These are phyloP conservation scores for Whalleya microplaca DNA, from an alignment of 2,329 filamentous ascomycete genomes.

Conservation along the genomic window DNA sequence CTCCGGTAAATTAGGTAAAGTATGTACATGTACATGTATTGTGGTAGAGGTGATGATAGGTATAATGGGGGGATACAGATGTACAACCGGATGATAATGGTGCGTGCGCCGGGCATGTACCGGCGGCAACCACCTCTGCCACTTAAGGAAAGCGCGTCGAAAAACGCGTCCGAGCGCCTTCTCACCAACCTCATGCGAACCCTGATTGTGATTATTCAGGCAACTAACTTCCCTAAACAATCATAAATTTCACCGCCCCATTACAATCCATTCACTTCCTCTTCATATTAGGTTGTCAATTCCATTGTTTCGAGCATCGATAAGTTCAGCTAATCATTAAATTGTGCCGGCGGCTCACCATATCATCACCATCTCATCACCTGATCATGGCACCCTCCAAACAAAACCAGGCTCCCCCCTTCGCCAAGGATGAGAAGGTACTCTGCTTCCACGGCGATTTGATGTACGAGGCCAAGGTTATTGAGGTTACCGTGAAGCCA, in stretches of 20 bases:
- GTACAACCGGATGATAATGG: no score
- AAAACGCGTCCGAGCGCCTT: constrained; percentile 26
- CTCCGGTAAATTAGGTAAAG: background rate
- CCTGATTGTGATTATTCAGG: background rate
- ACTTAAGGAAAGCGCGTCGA: constrained; percentile 25
- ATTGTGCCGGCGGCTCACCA: no score
- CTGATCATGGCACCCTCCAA: constrained; percentile 44
- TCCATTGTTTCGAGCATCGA: no score
- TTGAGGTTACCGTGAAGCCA: constrained; percentile 61
- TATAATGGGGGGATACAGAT: no score
- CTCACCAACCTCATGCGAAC: background rate
- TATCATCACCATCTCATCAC: background rate
- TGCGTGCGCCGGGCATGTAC: no score
- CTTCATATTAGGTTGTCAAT: background rate
- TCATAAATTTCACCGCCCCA: background rate
- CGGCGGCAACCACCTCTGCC: no score
- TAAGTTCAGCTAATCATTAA: no score
- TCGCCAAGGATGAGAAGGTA: constrained; percentile 84
- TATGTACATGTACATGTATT: background rate
- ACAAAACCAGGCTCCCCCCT: constrained; percentile 50
- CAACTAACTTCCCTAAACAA: background rate
- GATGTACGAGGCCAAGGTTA: constrained; percentile 95
- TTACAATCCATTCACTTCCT: background rate
- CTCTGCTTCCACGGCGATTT: constrained; percentile 97
- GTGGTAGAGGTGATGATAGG: background rate